phyloP scores from a whole-genome alignment of 768 basidiomycete genomes.

The Tricholomella constricta region DNA sequence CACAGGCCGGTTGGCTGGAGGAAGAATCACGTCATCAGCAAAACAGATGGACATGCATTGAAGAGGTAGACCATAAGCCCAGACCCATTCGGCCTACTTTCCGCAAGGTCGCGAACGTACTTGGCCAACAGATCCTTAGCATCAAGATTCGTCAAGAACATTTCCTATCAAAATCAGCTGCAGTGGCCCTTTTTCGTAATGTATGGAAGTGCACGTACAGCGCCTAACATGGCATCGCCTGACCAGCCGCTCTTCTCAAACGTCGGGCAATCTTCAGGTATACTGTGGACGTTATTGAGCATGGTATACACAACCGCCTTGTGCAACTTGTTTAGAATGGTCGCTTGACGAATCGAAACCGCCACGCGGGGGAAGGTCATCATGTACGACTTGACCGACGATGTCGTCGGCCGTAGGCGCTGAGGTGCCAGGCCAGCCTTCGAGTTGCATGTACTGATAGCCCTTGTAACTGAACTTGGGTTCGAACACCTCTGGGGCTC shows the following conservation, averaged over 20 bases:
- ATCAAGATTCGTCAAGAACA: slow-evolving; percentile 30
- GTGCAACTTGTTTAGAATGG: slow-evolving; percentile 25
- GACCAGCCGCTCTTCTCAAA: slow-evolving; percentile 37
- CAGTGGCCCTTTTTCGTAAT: background rate
- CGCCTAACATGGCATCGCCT: slow-evolving; percentile 30
- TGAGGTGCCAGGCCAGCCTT: slow-evolving; percentile 25
- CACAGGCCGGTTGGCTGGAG: background rate
- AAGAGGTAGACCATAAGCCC: slow-evolving; percentile 8
- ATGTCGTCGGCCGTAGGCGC: slow-evolving; percentile 21
- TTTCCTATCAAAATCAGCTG: slow-evolving; percentile 19
- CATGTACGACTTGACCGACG: slow-evolving; percentile 24
- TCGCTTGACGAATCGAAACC: slow-evolving; percentile 20
- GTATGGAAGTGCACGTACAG: slow-evolving; percentile 18
- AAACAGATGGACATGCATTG: background rate
- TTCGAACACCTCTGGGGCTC: slow-evolving; percentile 22
- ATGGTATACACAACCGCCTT: slow-evolving; percentile 22
- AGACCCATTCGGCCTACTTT: slow-evolving; percentile 23
- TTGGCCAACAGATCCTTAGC: slow-evolving; percentile 28
- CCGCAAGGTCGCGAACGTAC: slow-evolving; percentile 27
- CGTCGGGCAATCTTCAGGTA: slow-evolving; percentile 28
- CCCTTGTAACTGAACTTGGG: slow-evolving; percentile 30
- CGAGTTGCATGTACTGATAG: slow-evolving; percentile 26
- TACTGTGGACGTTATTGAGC: slow-evolving; percentile 27
- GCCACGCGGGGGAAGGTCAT: slow-evolving; percentile 19
- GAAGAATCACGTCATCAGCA: background rate